These are phyloP conservation scores for Colletotrichum somersetense DNA, from an alignment of 2,329 filamentous ascomycete genomes.

Conservation along the genomic window DNA sequence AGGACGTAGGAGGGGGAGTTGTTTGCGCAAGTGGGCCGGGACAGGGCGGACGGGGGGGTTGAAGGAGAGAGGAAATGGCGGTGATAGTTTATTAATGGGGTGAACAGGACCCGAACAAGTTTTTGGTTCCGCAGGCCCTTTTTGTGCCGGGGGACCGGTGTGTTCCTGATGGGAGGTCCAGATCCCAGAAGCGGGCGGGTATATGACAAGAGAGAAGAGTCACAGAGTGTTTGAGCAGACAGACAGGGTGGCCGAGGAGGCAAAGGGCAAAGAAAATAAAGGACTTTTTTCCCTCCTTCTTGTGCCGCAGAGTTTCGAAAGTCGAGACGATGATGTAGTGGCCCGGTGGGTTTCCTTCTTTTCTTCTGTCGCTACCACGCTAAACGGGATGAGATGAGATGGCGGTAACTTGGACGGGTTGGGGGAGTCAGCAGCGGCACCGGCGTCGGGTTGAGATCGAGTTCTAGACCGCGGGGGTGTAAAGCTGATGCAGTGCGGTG, in stretches of 20 bases:
- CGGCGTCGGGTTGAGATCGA: not conserved
- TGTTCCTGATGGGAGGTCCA: constrained; percentile 22
- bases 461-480: constrained; percentile 27
- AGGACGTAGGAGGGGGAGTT: not conserved
- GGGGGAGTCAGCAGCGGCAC: not conserved
- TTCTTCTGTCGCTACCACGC: no score
- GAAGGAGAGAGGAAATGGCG: constrained; percentile 19
- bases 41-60: not conserved
- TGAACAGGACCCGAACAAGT: constrained; percentile 12
- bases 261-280: constrained; percentile 4
- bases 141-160: constrained; percentile 11
- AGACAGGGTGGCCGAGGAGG: not conserved
- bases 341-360: not conserved
- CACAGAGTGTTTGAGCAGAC: no score
- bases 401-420: not conserved
- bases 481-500: constrained; percentile 21
- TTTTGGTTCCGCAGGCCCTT: constrained; percentile 7
- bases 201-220: not conserved
- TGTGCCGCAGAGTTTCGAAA: constrained; percentile 34
- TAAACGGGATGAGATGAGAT: not conserved
- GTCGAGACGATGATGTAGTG: constrained; percentile 30
- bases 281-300: not conserved
- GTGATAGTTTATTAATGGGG: constrained; percentile 27
- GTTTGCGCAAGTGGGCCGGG: not conserved
- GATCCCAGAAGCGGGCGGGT: constrained; percentile 8